Conservation (phyloP, 176 grass and related monocot species). For the barley (Hordeum vulgare) region MorexV3_pseudomolecules_assembly NC_058524.1:438913392-438913891, state of each 20-base stretch:
- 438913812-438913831: slow-evolving; percentile 90
- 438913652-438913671: not conserved
- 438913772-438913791: slow-evolving; percentile 19
- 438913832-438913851: slow-evolving; percentile 73
- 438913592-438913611: not conserved
- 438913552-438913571: not conserved
- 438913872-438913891: slow-evolving; percentile 94
- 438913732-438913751: slow-evolving; percentile 1
- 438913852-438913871: slow-evolving; percentile 91
- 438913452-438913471: not conserved
- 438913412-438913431: not conserved
- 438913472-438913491: not conserved
- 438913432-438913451: not conserved
- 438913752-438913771: not conserved
- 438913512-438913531: not conserved
- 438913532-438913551: not conserved
- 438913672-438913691: no score
- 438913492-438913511: not conserved
- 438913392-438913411: no score
- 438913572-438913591: not conserved
- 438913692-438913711: no score
- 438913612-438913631: slow-evolving; percentile 1
- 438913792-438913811: slow-evolving; percentile 16
- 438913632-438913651: slow-evolving; percentile 23
- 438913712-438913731: not conserved